Evolutionary conservation across 768 basidiomycete genomes (phyloP).

Genomic region (Chalciporus sphaerocephalus): DNA sequence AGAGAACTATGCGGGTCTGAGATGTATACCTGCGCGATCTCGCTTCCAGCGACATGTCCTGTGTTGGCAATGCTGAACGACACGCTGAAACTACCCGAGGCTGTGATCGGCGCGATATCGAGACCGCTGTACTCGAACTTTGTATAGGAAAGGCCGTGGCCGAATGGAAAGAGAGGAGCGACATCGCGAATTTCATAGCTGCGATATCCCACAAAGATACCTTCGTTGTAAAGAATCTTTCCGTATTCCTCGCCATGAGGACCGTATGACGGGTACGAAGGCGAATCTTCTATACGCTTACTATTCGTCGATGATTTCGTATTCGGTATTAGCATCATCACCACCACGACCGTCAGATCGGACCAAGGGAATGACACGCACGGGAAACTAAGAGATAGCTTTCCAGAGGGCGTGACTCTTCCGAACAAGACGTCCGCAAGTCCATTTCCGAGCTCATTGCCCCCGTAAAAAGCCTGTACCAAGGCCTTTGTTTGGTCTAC

Average conservation of each 20-base stretch:
- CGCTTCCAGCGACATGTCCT: conserved; percentile 35
- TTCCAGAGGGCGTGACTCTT: too few species aligned
- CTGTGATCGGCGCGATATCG: not conserved
- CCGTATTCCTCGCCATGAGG: conserved; percentile 38
- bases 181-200: conserved; percentile 1
- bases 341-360: too few species aligned
- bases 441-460: too few species aligned
- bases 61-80: conserved; percentile 44
- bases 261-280: conserved; percentile 37
- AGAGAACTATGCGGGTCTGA: conserved; percentile 39
- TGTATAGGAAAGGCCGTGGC: not conserved
- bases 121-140: not conserved
- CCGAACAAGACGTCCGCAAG: too few species aligned
- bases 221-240: conserved; percentile 44
- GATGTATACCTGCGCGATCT: conserved; percentile 48
- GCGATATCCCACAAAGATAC: not conserved
- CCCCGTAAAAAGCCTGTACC: too few species aligned
- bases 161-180: not conserved
- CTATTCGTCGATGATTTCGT: conserved; percentile 27
- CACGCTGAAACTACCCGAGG: not conserved
- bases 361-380: too few species aligned
- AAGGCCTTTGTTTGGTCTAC: too few species aligned
- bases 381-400: too few species aligned
- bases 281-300: conserved; percentile 48
- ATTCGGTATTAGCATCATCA: too few species aligned